Percentiles rank a stretch among this genome's conserved stretches.
Conservation (phyloP, 2,329 filamentous ascomycete genomes). For the Fusarium dlaminii region DNA sequence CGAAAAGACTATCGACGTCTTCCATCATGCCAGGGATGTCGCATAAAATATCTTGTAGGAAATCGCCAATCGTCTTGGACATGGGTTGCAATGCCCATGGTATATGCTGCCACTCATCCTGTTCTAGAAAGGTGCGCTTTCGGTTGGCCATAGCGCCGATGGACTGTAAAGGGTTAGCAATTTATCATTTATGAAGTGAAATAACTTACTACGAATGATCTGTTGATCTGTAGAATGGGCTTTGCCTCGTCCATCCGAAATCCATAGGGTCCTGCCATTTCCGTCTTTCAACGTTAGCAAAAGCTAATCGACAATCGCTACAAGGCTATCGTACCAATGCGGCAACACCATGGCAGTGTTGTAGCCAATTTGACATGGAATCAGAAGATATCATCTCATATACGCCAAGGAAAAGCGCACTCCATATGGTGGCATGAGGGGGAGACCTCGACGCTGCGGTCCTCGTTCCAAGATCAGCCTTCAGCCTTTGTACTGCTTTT, state of each 20-base stretch:
- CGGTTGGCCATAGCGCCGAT: background rate
- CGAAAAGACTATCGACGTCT: background rate
- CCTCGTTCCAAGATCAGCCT: background rate
- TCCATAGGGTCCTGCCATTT: background rate
- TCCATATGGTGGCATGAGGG: background rate
- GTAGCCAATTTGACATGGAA: background rate
- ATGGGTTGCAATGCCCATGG: background rate
- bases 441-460: background rate
- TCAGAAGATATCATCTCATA: background rate
- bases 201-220: background rate
- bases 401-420: background rate
- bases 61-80: background rate
- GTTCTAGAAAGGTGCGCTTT: background rate
- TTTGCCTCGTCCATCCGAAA: background rate
- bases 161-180: background rate
- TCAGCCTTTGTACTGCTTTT: background rate
- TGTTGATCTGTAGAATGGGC: background rate
- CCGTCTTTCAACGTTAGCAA: background rate
- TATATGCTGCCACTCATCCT: background rate
- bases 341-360: background rate
- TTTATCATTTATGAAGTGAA: accelerated
- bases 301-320: background rate
- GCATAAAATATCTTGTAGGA: background rate
- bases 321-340: background rate
- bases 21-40: background rate